Conservation (phyloP, 1,139 yeast species). For the Kodamaea fungicola region DNA sequence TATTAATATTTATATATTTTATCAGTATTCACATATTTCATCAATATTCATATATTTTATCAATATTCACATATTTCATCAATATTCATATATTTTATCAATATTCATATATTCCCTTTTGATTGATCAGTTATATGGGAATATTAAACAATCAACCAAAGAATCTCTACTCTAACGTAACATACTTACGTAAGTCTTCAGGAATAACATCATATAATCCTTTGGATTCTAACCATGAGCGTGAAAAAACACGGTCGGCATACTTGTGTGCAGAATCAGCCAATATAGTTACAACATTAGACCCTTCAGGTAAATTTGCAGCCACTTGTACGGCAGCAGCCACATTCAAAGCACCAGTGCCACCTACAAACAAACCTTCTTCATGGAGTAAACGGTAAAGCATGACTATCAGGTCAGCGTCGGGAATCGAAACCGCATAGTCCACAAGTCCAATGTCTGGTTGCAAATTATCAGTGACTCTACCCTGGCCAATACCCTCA, state of each 20-base stretch:
- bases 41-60: too few relatives aligned
- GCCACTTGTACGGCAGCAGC: conserved; percentile 80
- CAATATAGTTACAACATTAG: conserved; percentile 79
- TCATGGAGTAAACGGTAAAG: conserved; percentile 76
- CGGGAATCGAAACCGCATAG: conserved; percentile 74
- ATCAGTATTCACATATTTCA: too few relatives aligned
- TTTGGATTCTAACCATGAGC: conserved; percentile 72
- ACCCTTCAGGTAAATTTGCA: conserved; percentile 68
- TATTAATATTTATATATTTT: too few relatives aligned
- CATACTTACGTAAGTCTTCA: conserved; percentile 65
- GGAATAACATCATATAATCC: conserved; percentile 66
- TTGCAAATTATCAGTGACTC: conserved; percentile 77
- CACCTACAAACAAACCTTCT: conserved; percentile 90
- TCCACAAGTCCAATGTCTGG: conserved; percentile 69
- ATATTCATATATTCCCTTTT: too few relatives aligned
- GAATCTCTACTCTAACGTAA: conserved; percentile 27
- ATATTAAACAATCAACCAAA: too few relatives aligned
- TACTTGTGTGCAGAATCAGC: conserved; percentile 91
- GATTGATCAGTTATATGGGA: too few relatives aligned
- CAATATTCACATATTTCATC: too few relatives aligned
- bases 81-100: too few relatives aligned
- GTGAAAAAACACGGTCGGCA: conserved; percentile 74
- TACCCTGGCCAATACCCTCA: conserved; percentile 94
- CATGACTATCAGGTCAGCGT: conserved; percentile 76
- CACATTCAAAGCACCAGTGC: conserved; percentile 79